phyloP scores from a whole-genome alignment of 768 basidiomycete genomes.

The Epithele typhae region DNA sequence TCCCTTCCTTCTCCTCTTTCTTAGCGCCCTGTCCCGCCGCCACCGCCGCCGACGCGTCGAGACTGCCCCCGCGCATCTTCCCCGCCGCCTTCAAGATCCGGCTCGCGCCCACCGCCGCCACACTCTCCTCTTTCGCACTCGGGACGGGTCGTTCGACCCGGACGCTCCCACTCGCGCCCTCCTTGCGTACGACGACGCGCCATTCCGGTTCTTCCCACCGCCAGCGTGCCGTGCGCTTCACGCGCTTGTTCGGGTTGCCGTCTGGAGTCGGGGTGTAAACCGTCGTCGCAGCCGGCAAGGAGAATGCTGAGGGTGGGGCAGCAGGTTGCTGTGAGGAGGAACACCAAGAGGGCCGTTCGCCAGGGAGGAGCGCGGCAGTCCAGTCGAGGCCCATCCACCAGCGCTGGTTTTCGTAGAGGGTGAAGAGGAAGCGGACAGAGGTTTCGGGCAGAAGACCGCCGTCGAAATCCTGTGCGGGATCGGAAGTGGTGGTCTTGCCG shows the following conservation, averaged over 20 bases:
- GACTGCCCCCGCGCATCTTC: slow-evolving; percentile 38
- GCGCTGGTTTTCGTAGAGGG: slow-evolving; percentile 90
- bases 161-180: slow-evolving; percentile 38
- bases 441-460: neutral
- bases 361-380: slow-evolving; percentile 88
- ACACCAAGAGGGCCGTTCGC: slow-evolving; percentile 89
- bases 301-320: slow-evolving; percentile 65
- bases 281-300: slow-evolving; percentile 59
- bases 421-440: slow-evolving; percentile 75
- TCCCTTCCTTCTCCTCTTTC: slow-evolving; percentile 22
- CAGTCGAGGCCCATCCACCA: slow-evolving; percentile 99
- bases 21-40: no score
- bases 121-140: slow-evolving; percentile 40
- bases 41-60: slow-evolving; percentile 10
- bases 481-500: neutral
- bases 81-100: slow-evolving; percentile 52
- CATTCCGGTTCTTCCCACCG: slow-evolving; percentile 91
- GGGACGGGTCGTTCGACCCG: slow-evolving; percentile 62
- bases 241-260: slow-evolving; percentile 28
- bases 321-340: slow-evolving; percentile 46
- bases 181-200: slow-evolving; percentile 63
- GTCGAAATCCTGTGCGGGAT: neutral
- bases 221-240: slow-evolving; percentile 80
- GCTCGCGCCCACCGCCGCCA: slow-evolving; percentile 21
- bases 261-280: slow-evolving; percentile 41